Percentiles rank a stretch among this genome's conserved stretches.
These are phyloP conservation scores for Pisolithus orientalis DNA, from an alignment of 768 basidiomycete species.

Conservation along the genomic window DNA sequence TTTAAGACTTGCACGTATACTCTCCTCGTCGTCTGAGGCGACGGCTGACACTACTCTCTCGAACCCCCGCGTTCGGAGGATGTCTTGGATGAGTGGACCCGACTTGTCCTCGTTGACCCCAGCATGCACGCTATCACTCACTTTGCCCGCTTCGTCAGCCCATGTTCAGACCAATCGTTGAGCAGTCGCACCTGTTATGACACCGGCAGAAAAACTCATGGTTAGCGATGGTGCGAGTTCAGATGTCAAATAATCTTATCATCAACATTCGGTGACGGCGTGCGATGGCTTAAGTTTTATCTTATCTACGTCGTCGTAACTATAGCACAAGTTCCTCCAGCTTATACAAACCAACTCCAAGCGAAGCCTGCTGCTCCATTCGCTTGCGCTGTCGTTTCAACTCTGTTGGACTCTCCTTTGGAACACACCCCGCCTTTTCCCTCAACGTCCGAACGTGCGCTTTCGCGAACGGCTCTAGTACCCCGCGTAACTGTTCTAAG, in stretches of 20 bases:
- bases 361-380: slow-evolving; percentile 44
- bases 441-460: slow-evolving; percentile 44
- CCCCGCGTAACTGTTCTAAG: slow-evolving; percentile 51
- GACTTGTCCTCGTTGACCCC: slow-evolving; percentile 52
- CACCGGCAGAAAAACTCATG: slow-evolving; percentile 19
- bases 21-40: slow-evolving; percentile 59
- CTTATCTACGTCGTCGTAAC: not conserved
- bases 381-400: slow-evolving; percentile 50
- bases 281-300: not conserved
- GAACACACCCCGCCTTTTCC: slow-evolving; percentile 31
- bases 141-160: slow-evolving; percentile 18
- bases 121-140: slow-evolving; percentile 66
- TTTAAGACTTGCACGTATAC: slow-evolving; percentile 44
- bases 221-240: not conserved
- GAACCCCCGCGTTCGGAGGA: slow-evolving; percentile 36
- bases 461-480: slow-evolving; percentile 56
- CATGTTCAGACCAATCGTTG: not conserved
- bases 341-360: slow-evolving; percentile 61
- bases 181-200: slow-evolving; percentile 22
- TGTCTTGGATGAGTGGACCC: slow-evolving; percentile 53
- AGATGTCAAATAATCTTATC: slow-evolving; percentile 17
- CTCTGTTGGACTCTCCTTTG: slow-evolving; percentile 33
- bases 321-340: slow-evolving; percentile 65
- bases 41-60: slow-evolving; percentile 35
- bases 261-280: slow-evolving; percentile 10